These are phyloP conservation scores for Russula abietina DNA, from an alignment of 768 basidiomycete species.

Conservation along the genomic window DNA sequence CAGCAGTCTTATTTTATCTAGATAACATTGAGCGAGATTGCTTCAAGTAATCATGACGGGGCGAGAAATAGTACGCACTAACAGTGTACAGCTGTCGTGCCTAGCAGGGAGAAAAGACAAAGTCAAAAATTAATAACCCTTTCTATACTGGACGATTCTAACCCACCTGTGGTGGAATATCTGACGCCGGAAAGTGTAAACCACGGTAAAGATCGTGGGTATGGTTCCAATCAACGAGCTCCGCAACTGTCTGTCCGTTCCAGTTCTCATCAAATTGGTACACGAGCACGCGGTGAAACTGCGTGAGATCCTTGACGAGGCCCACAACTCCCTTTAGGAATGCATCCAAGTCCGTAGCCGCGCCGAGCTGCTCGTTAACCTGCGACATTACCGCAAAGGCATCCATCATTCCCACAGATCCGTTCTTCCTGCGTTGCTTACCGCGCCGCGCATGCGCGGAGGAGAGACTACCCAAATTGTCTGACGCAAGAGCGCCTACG, in stretches of 20 bases:
- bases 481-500: background rate
- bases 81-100: background rate
- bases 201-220: background rate
- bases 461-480: background rate
- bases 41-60: background rate
- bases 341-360: background rate
- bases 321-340: background rate
- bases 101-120: background rate
- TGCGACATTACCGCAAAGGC: background rate
- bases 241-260: background rate
- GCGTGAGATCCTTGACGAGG: background rate
- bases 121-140: background rate
- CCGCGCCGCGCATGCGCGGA: background rate
- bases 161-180: background rate
- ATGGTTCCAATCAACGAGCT: background rate
- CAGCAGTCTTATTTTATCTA: slow-evolving; percentile 70
- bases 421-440: background rate
- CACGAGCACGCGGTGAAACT: background rate
- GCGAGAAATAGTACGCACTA: background rate
- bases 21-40: background rate
- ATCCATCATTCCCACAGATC: background rate
- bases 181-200: background rate
- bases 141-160: background rate
- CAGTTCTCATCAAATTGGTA: background rate
- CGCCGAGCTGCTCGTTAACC: background rate